These are phyloP conservation scores for Hibiscus syriacus DNA, from an alignment of 345 rosid genomes.

Conservation along the genomic window DNA sequence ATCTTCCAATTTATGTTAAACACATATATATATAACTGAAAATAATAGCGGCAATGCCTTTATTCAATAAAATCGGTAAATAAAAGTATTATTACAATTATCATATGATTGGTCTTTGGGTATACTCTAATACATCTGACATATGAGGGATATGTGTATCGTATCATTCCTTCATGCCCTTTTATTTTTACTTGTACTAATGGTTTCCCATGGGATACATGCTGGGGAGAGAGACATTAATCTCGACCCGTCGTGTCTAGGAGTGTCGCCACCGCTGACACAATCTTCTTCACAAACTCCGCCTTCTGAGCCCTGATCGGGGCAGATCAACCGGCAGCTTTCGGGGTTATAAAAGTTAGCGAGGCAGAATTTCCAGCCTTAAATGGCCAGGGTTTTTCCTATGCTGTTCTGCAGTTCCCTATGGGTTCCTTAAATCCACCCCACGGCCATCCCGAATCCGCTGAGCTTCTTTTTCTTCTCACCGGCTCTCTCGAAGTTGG, in stretches of 20 bases:
- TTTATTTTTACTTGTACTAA: not conserved
- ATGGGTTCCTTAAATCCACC: not conserved
- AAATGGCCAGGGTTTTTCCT: too few species aligned
- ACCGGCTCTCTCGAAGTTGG: not conserved
- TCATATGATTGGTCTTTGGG: too few species aligned
- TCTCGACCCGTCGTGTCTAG: not conserved
- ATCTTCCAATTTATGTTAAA: too few species aligned
- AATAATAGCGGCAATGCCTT: too few species aligned
- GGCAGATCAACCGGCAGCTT: not conserved
- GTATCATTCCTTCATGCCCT: not conserved
- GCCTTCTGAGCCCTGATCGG: not conserved
- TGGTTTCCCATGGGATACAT: not conserved
- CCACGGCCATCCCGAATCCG: not conserved
- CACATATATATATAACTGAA: too few species aligned
- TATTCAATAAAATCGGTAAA: too few species aligned
- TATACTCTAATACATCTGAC: too few species aligned
- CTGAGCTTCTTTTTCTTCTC: conserved; percentile 5
- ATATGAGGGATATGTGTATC: too few species aligned
- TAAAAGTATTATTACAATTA: too few species aligned
- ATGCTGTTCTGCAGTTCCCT: not conserved
- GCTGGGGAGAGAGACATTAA: not conserved
- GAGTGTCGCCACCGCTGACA: not conserved
- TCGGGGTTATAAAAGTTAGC: not conserved
- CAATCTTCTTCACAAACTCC: not conserved
- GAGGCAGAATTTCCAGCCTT: not conserved